Base-by-base conservation (phyloP, 1,284 basidiomycete species). In the Vanrija humicola region DNA sequence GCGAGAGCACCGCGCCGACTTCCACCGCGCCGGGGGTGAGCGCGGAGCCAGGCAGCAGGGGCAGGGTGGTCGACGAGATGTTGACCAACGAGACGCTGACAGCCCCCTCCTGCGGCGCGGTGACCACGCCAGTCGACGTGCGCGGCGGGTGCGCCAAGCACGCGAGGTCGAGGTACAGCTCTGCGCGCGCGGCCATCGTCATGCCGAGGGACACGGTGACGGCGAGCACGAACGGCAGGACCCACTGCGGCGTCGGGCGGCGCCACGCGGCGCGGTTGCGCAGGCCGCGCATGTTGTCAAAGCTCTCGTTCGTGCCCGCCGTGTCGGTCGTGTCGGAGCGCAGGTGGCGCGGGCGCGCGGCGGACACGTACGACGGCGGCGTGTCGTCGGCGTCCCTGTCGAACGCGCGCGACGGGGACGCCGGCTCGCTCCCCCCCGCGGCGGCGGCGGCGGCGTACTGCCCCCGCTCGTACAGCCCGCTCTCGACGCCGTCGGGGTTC, bases 111-210 rank as follows among this genome's bases (percentile, higher is more conserved):
- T n/a, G 28, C 23, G 8, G 45, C 28, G 49, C 16, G 4, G 28
- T n/a, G n/a, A n/a, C 23, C 38, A 46, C 38, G 55, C 55, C 52
- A 47, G 56, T 52, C 34, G 43, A 38, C 38, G 29, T 55, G 21
- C 51, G 43, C 5, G 75, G 75, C 9, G 74, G 74, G 57, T 76
- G 69, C 2, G 70, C 66, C n/a, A 76, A 57, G 62, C 75, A 77
- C 15, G 72, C 73, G 15, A 77, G 59, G 54, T 74, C 72, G 61
- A 76, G 68, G 48, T 61, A 69, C 15, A 77, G 52, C 59, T 77
- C 75, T 14, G 62, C 62, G 38, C 66, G 64, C 1, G 73, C 72
- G 6, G 74, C 69, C 10, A 65, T 58, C 5, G 62, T 65, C 70
- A 75, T 73, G 1, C 74, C 75, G 2, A 76, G 6, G 9, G 58